Evolutionary conservation across 108 stramenopile species (phyloP).

Genomic region (Aurantiochytrium sp.): DNA sequence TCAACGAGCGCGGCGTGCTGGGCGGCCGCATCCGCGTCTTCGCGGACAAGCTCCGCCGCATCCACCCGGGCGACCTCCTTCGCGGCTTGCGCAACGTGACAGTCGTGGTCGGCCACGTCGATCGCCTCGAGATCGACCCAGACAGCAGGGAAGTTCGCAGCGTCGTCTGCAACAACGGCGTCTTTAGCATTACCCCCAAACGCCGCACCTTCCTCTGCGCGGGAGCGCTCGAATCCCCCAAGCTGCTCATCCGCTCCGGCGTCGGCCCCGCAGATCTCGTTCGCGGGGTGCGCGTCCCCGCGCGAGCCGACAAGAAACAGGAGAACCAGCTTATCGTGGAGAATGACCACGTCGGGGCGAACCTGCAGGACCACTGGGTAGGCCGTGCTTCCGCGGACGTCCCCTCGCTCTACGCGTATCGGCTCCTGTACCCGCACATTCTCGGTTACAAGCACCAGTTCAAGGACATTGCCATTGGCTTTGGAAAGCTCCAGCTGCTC

Average conservation of each 20-base stretch:
- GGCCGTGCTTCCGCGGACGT: not conserved
- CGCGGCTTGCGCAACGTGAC: not conserved
- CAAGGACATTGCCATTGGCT: not conserved
- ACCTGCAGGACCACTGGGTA: conserved; percentile 16
- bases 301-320: too few relatives aligned
- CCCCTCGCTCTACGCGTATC: not conserved
- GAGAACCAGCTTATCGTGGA: not conserved
- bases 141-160: not conserved
- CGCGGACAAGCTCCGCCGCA: not conserved
- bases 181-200: not conserved
- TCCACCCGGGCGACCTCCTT: not conserved
- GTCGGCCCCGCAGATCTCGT: not conserved
- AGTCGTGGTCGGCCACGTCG: not conserved
- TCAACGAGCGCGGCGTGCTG: not conserved
- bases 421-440: not conserved
- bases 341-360: not conserved
- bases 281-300: not conserved
- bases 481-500: not conserved
- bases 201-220: not conserved
- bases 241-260: not conserved
- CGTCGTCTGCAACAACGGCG: not conserved
- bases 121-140: not conserved
- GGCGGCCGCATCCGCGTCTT: not conserved
- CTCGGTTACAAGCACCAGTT: not conserved
- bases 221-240: conserved; percentile 12